phyloP scores from a whole-genome alignment of 2,329 filamentous ascomycete species.

The Thelonectria blattea region DNA sequence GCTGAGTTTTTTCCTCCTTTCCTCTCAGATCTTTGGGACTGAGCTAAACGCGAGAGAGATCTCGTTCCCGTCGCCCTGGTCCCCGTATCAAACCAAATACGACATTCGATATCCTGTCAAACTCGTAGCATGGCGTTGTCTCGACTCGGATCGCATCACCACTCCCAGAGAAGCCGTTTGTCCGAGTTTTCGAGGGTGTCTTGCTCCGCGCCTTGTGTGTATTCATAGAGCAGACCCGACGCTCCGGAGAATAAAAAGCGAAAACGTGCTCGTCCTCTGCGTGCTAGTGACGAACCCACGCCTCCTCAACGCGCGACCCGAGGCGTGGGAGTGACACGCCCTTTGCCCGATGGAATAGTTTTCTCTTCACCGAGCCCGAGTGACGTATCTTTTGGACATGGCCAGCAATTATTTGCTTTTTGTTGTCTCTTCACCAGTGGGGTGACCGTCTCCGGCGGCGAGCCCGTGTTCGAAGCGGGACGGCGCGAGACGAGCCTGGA shows the following conservation, averaged over 20 bases:
- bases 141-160: slow-evolving; percentile 13
- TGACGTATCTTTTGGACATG: slow-evolving; percentile 22
- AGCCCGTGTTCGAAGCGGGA: slow-evolving; percentile 22
- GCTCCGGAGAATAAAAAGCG: slow-evolving; percentile 1
- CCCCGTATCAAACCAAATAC: slow-evolving; percentile 10
- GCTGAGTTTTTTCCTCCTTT: slow-evolving; percentile 8
- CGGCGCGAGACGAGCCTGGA: slow-evolving; percentile 24
- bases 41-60: slow-evolving; percentile 14
- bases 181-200: not conserved
- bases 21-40: slow-evolving; percentile 15
- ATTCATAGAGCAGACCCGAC: not conserved
- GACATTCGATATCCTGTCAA: slow-evolving; percentile 11
- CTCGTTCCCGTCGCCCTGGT: slow-evolving; percentile 21
- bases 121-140: slow-evolving; percentile 29
- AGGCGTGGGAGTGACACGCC: not conserved
- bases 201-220: slow-evolving; percentile 7
- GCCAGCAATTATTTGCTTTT: slow-evolving; percentile 24
- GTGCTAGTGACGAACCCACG: not conserved
- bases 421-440: slow-evolving; percentile 31
- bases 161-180: not conserved
- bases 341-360: slow-evolving; percentile 7
- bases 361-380: slow-evolving; percentile 10
- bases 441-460: slow-evolving; percentile 13
- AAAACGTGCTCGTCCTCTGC: not conserved
- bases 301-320: not conserved